Base-by-base conservation (phyloP, 805 yeast genomes). In the Yamadazyma scolyti region DNA sequence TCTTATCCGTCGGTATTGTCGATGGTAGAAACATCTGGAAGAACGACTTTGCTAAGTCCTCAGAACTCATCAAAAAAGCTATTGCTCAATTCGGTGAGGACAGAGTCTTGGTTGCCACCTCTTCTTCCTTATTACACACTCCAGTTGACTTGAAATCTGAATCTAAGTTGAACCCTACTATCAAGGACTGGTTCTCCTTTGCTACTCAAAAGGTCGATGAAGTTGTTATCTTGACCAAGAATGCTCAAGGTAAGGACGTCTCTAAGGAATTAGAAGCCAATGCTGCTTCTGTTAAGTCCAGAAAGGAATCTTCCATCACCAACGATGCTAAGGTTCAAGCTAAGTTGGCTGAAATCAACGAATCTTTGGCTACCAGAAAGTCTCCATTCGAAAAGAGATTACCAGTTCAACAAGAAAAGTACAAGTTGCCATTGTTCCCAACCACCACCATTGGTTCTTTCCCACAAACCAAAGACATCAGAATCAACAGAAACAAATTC, bases 11-110 rank as follows among this genome's bases (percentile, higher is more conserved):
- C 47, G 98, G 98, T 86, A 77, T 93, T 54, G 89, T 93, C 56
- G 94, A 88, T 57, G 98, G 98, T 72, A 88, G 98, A 79, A 93
- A 93, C 82, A 87, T 93, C 71, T 93, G 98, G 98, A 93, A 93
- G 79, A 82, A 95, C 66, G 83, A 93, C 75, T 86, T 82, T 58
- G 64, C 93, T 57, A 79, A 79, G 70, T 94, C 98, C 48, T 70
- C 88, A 58, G 84, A 68, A 44, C 60, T 82, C 45, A 95, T 87
- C 53, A 72, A 82, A 61, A 74, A 77, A 66, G 97, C 96, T 51
- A 74, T 86, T 56, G 79, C 68, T 48, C 82, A 82, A 71, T 70
- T 93, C 50, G 96, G 96, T 64, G 71, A 77, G 43, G 89, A 82
- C 53, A 80, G 85, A 65, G 93, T 87, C 47, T 65, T 85, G 51